Evolutionary conservation across 495 filamentous ascomycete genomes (phyloP).

Genomic region (Trichoderma reesei): DNA sequence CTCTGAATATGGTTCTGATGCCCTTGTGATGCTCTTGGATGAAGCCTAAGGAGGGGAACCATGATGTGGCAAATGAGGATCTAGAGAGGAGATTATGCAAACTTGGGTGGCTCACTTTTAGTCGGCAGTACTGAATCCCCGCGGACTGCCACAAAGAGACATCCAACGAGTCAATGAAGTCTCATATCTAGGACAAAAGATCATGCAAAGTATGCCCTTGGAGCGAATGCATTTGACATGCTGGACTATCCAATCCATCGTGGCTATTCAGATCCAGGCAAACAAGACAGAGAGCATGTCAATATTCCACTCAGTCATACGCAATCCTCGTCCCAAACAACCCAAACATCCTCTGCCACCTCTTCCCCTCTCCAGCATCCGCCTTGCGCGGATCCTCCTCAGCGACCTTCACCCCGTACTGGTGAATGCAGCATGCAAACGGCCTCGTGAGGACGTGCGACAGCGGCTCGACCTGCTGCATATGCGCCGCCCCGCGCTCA

Average conservation of each 20-base stretch:
- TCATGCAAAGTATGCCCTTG: no score
- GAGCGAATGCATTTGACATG: no score
- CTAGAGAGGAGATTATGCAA: not conserved
- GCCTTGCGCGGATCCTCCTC: slow-evolving; percentile 22
- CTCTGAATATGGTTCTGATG: not conserved
- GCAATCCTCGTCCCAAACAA: slow-evolving; percentile 48
- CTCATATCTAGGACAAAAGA: no score
- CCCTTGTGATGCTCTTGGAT: not conserved
- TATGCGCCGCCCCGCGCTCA: slow-evolving; percentile 10
- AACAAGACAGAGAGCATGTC: no score
- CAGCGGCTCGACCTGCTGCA: slow-evolving; percentile 2
- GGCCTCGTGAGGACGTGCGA: slow-evolving; percentile 32
- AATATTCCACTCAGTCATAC: not conserved
- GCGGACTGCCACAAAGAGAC: not conserved
- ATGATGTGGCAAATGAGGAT: not conserved
- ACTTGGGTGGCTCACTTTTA: not conserved
- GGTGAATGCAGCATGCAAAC: slow-evolving; percentile 52
- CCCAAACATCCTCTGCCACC: slow-evolving; percentile 43
- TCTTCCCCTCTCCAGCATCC: slow-evolving; percentile 23
- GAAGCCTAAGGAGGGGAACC: not conserved
- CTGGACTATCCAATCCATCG: no score
- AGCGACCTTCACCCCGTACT: slow-evolving; percentile 43
- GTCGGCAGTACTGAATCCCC: not conserved
- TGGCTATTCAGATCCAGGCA: no score
- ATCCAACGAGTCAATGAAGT: not conserved